Base-by-base conservation (phyloP, 2,329 filamentous ascomycete genomes). In the Epichloe brachyelytri region DNA sequence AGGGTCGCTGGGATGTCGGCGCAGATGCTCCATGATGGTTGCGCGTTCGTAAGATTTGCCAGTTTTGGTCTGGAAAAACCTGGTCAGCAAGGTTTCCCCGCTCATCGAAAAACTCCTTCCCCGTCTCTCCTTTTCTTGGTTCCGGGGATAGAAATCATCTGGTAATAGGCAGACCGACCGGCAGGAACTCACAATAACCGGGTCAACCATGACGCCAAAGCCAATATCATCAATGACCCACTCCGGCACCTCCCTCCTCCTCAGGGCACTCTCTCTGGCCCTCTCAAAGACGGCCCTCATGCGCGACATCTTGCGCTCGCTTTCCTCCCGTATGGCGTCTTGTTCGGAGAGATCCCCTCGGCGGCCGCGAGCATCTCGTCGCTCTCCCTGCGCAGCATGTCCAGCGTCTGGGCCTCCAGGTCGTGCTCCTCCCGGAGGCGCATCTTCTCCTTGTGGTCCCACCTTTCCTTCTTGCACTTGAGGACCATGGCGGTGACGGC, bases 1-100 rank as follows among this genome's bases (percentile, higher is more conserved):
- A 0, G 93, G 93, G 64, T 98, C 93, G 14, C 79, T 85, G 0
- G 76, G 75, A 36, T 80, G 80, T 20, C 85, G 76, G 60, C 85
- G 84, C 26, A 98, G 74, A 63, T 96, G 89, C 66, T 95, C 88
- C 62, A 89, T 75, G 54, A 98, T 85, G 15, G 86, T 86, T 0
- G 86, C 77, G 41, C 91, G 79, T 65, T 97, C 93, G 64, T 95
- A 98, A 1, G 86, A 93, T 56, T 90, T 86, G 12, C 93, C 93
- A 1, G 85, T 90, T 61, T 86, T 89, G 1, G 87, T 91, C 83
- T 73, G 8, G 36, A 0, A 19, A 30, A 30, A 12, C 37, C 19
- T 8, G 38, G 8, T 10, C 40, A 22, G 26, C 17, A 19, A 22
- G 26, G 26, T 12, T 43, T 26, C 2, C 26, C 14, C n/a, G 36